A percentile compares a stretch with the other conserved stretches of the same genome.
These are phyloP conservation scores for Neonectria neomacrospora DNA, from an alignment of 2,329 filamentous ascomycete species.

Conservation along the genomic window DNA sequence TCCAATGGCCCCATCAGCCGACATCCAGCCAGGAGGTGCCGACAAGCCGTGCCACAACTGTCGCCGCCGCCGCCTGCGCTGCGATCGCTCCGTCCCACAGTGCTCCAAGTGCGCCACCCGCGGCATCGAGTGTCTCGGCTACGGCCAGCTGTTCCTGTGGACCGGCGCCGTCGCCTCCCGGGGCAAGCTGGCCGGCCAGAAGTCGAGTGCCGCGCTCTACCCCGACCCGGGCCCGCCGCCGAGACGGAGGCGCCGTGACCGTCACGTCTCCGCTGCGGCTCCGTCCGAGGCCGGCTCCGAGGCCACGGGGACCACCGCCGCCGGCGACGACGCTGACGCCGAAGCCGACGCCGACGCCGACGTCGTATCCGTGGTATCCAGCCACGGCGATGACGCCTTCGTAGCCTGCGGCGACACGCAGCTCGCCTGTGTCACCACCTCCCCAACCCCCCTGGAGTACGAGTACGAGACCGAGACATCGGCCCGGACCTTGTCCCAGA, in stretches of 20 bases:
- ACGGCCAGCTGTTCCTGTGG: constrained; percentile 64
- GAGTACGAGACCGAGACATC: constrained; percentile 20
- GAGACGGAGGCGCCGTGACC: constrained; percentile 23
- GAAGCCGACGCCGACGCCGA: constrained; percentile 6
- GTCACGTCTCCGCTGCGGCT: constrained; percentile 26
- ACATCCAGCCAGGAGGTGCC: constrained; percentile 28
- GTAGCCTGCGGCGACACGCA: constrained; percentile 40
- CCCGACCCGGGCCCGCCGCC: constrained; percentile 30
- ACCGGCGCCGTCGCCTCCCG: constrained; percentile 59
- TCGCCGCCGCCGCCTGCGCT: constrained; percentile 63
- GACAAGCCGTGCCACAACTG: constrained; percentile 64
- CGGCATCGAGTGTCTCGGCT: constrained; percentile 64
- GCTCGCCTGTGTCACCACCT: constrained; percentile 41
- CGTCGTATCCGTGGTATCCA: constrained; percentile 6
- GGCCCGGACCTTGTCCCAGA: not conserved
- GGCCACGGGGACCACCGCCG: constrained; percentile 21
- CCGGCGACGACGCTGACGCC: constrained; percentile 12
- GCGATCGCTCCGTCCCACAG: constrained; percentile 62
- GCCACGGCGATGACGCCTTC: constrained; percentile 31
- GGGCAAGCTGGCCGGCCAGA: constrained; percentile 55
- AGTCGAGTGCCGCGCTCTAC: constrained; percentile 50
- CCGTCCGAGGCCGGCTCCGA: constrained; percentile 30
- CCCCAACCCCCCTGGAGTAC: constrained; percentile 28
- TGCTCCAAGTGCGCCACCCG: constrained; percentile 63
- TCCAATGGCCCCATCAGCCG: constrained; percentile 39